Evolutionary conservation across 495 filamentous ascomycete genomes (phyloP), one percentile per base, ranked within the genome.

Genomic region (Penicillium ochrochloron): DNA sequence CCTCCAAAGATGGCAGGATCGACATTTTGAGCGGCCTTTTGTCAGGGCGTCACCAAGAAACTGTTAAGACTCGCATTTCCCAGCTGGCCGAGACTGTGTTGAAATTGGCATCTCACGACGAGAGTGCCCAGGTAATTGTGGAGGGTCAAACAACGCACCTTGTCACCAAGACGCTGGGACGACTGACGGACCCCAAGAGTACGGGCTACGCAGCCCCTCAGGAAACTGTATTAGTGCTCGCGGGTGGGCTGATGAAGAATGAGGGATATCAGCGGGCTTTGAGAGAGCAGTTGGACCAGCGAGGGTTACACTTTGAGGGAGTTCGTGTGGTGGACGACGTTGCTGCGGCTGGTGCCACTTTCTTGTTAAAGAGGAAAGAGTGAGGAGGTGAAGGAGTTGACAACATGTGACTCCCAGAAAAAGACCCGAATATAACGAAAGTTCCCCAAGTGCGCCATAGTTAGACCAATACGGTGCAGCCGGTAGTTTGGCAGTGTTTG

Each of bases 241-340:
- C 73, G 1, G 74, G 73, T 11, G 74, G 74, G 5, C 35, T 75
- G 57, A 67, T 74, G 60, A 70, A 63, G 23, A 66, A 72, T 60
- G 58, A 46, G 3, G 33, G 19, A 25, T 73, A 76, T 65, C 65
- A 66, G 34, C 17, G 48, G 11, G 23, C 14, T n/a, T 21, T 72
- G 25, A 46, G 59, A 17, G 6, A 42, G 9, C 57, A 65, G 14
- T 44, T 73, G 34, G 50, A 34, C 8, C 19, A 61, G 5, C 53
- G 53, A 27, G 35, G 54, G 2, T 51, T 70, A 14, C 27, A 23
- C 5, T 73, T 73, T 44, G 56, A 23, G 3, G 50, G 21, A 3
- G 62, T 65, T 17, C 57, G 34, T 6, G 58, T 70, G 2, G 63
- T 73, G 15, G 62, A 70, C 15, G 48, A 73, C 23, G 65, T 64